phyloP scores from a whole-genome alignment of 23 red algal species.

The Agarophyton chilense region DNA sequence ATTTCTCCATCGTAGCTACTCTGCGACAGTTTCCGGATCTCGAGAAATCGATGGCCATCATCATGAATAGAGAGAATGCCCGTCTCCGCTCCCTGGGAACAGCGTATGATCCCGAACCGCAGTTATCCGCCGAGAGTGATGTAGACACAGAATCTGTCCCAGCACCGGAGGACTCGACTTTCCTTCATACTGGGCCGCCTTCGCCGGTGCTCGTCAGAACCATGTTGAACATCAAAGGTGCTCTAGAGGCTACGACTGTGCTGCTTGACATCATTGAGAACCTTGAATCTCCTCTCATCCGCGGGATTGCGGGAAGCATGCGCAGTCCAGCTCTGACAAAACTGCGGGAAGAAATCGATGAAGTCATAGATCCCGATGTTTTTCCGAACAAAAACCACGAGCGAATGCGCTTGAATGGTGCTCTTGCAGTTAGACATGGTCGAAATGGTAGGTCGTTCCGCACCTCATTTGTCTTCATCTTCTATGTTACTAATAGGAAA shows the following conservation, averaged over 20 bases:
- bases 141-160: background rate
- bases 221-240: conserved; percentile 69
- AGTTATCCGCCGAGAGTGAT: background rate
- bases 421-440: conserved; percentile 79
- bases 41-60: conserved; percentile 68
- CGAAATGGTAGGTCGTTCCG: conserved; percentile 58
- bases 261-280: conserved; percentile 54
- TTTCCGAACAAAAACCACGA: conserved; percentile 45
- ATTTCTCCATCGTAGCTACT: conserved; percentile 53
- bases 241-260: conserved; percentile 34
- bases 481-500: background rate
- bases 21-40: conserved; percentile 84
- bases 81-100: conserved; percentile 1
- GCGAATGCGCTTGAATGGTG: conserved; percentile 74
- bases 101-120: background rate
- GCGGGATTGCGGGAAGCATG: conserved; percentile 60
- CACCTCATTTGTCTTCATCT: background rate
- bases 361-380: conserved; percentile 60
- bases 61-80: conserved; percentile 58
- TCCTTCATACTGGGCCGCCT: background rate
- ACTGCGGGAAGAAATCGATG: conserved; percentile 53
- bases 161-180: background rate
- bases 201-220: conserved; percentile 65
- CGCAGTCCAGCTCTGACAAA: conserved; percentile 45
- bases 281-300: conserved; percentile 38